These are phyloP conservation scores for Cladosporium sp. DNA, from an alignment of 2,329 filamentous ascomycete species.

Conservation along the genomic window DNA sequence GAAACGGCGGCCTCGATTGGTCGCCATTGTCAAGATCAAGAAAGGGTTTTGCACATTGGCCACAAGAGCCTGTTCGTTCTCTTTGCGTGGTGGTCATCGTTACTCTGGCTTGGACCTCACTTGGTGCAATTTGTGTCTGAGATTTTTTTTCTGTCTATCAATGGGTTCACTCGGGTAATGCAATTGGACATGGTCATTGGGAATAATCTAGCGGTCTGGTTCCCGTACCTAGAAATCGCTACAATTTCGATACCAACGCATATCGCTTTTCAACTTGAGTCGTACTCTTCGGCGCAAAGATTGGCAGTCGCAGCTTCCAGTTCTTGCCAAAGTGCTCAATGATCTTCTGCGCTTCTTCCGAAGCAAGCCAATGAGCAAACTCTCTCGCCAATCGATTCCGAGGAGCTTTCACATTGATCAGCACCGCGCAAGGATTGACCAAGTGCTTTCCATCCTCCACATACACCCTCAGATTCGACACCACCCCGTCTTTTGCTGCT, in stretches of 20 bases:
- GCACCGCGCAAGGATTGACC: neutral
- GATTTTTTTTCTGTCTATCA: too few species aligned
- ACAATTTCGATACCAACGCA: neutral
- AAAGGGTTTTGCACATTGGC: accelerated
- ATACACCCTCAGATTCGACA: neutral
- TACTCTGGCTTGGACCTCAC: too few species aligned
- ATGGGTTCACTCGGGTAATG: too few species aligned
- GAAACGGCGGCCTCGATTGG: neutral
- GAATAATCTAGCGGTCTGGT: too few species aligned
- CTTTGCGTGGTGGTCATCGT: too few species aligned
- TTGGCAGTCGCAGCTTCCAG: neutral
- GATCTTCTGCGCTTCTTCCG: neutral
- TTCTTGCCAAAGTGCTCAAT: neutral
- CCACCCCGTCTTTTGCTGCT: neutral
- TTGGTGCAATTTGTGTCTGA: too few species aligned
- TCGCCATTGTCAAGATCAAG: neutral
- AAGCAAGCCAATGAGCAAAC: neutral
- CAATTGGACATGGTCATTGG: too few species aligned
- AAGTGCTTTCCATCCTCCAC: neutral
- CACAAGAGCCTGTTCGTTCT: too few species aligned
- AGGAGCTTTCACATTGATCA: neutral
- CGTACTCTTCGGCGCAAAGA: neutral
- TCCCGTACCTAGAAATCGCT: too few species aligned
- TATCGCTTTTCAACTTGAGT: neutral
- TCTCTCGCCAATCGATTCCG: neutral